Percentiles rank a stretch among this genome's conserved stretches.
phyloP scores from a whole-genome alignment of 129 eudicot species.

The Flaveria robusta region DNA sequence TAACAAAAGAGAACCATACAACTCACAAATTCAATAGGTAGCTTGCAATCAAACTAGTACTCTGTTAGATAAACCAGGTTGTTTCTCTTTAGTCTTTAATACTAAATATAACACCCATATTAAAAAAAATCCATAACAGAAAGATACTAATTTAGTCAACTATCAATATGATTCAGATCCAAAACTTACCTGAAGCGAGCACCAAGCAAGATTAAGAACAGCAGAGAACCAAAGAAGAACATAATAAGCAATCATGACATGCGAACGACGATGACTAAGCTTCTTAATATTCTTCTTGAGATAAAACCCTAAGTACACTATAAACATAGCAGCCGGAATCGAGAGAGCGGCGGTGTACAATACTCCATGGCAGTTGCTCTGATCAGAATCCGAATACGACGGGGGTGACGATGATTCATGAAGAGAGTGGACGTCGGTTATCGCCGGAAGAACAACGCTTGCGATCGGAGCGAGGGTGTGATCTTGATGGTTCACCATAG shows the following conservation, averaged over 20 bases:
- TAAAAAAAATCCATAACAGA: not conserved
- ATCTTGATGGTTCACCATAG: conserved; percentile 10
- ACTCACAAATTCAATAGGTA: not conserved
- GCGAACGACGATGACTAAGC: conserved; percentile 54
- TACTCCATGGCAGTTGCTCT: conserved; percentile 55
- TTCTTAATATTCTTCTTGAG: conserved; percentile 56
- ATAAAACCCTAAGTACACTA: conserved; percentile 59
- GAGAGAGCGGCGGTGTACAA: conserved; percentile 59
- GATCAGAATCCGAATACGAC: conserved; percentile 10
- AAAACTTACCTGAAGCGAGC: conserved; percentile 59
- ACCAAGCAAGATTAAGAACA: conserved; percentile 67
- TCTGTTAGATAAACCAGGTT: not conserved
- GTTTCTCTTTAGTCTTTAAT: not conserved
- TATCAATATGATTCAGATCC: no score
- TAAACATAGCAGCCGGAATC: conserved; percentile 55
- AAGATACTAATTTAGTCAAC: no score
- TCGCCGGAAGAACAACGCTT: conserved; percentile 23
- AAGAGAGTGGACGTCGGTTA: conserved; percentile 14
- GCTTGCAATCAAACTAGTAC: not conserved
- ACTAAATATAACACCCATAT: not conserved
- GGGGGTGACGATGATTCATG: conserved; percentile 15
- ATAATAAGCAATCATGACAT: conserved; percentile 68
- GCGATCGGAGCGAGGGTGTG: conserved; percentile 28
- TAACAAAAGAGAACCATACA: not conserved
- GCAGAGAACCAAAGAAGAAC: conserved; percentile 65